Evolutionary conservation across 1,139 yeast species (phyloP), one percentile per base, ranked within the genome.

Genomic region (Saccharomyces hybrid): DNA sequence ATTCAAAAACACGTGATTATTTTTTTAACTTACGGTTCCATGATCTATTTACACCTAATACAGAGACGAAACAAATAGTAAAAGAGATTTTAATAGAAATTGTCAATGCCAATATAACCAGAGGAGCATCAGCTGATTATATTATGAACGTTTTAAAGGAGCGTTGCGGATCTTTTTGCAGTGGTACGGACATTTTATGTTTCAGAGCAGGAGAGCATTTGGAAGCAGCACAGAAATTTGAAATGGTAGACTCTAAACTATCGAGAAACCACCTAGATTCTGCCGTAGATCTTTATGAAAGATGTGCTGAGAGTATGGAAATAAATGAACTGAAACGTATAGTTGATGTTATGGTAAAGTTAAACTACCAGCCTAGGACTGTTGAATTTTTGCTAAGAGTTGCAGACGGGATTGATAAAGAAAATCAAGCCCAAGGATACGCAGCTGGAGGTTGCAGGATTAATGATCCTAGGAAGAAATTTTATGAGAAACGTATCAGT

Each of bases 81-180:
- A 88, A 89, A 66, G 98, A 91, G 64, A 81, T 95, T 48, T 80
- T 93, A 51, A 86, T 96, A 0, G 86, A 96, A 1, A 82, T 95
- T 46, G 90, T 95, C 55, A 91, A 91, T 70, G 85, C 87, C 66
- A 88, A 86, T 60, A 90, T 95, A 58, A 78, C 88, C 48, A 83
- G 88, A 61, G 99, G 99, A 14, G 95, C 90, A 2, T 86, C 96
- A 0, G 93, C 95, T 51, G 99, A 93, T 67, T 77, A 85, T 53
- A 89, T 93, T 55, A 95, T 97, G 1, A 82, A 84, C 34, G 84
- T 95, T 1, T 76, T 95, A 53, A 96, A 93, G 70, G 95, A 88
- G 53, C 84, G 95, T 60, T 95, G 99, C 74, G 96, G 96, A 1
- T 85, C 96, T 1, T 95, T 90, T 71, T 95, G 98, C 66, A 89